A percentile compares a stretch with the other conserved stretches of the same genome.
Evolutionary conservation across 2,329 filamentous ascomycete genomes (phyloP).

Genomic region (Colletotrichum lini): DNA sequence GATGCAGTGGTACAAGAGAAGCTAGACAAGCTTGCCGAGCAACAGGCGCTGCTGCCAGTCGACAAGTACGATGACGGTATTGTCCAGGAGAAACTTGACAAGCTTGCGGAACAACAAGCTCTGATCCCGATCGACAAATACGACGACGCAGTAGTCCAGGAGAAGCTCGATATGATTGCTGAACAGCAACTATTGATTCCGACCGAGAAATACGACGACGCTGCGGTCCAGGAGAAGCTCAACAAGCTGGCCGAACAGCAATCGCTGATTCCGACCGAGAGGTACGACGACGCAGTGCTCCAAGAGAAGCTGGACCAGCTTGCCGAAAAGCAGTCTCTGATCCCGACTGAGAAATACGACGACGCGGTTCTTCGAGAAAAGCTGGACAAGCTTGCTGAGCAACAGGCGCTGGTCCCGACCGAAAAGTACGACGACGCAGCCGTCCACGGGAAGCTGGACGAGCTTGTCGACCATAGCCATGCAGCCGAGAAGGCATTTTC

Average conservation of each 20-base stretch:
- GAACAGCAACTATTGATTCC: constrained; percentile 60
- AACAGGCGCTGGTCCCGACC: constrained; percentile 28
- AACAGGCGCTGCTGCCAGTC: constrained; percentile 38
- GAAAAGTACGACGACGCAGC: constrained; percentile 46
- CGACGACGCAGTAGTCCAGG: constrained; percentile 17
- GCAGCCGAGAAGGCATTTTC: constrained; percentile 78
- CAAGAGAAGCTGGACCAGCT: constrained; percentile 28
- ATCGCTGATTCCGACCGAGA: constrained; percentile 49
- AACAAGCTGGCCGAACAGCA: constrained; percentile 56
- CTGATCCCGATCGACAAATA: constrained; percentile 26
- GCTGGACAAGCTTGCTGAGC: constrained; percentile 54
- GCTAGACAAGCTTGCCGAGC: constrained; percentile 66
- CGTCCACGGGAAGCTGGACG: constrained; percentile 50
- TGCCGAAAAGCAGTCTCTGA: constrained; percentile 29
- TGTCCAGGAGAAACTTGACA: constrained; percentile 49
- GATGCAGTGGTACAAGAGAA: constrained; percentile 67
- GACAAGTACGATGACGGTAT: constrained; percentile 45
- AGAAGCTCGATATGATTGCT: constrained; percentile 34
- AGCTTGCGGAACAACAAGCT: constrained; percentile 72
- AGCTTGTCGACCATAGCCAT: constrained; percentile 74
- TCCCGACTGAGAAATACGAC: constrained; percentile 44
- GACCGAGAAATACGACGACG: constrained; percentile 28
- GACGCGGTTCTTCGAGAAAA: constrained; percentile 48
- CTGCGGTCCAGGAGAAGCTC: constrained; percentile 21
- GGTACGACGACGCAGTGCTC: constrained; percentile 20